Evolutionary conservation across 441 rosid species (phyloP), one percentile per base, ranked within the genome.

Genomic region (Bruguiera hainesii): DNA sequence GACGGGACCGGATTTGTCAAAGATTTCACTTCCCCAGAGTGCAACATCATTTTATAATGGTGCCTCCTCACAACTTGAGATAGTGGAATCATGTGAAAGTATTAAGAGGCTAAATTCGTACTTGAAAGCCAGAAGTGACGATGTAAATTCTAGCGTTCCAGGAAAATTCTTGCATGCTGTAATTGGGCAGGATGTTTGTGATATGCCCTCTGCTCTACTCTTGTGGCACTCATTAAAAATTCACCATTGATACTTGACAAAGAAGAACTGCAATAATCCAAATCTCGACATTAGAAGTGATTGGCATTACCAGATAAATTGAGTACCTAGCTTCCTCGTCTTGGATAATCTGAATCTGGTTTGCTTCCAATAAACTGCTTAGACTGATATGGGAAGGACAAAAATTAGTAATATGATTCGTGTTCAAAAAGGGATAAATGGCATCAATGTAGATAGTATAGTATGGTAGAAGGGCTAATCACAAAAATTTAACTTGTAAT

Each of bases 111-210:
- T 85, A 28, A 84, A 84, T 67, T 31, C 46, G 13, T 85, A 76
- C 71, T 72, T 87, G 68, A 83, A 81, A 65, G 70, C 78, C 29
- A 75, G 79, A 73, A 80, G 74, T 78, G 79, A 79, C 21, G 86
- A 85, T 61, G 86, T 80, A 18, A 73, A 72, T 56, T 79, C 75
- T 51, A 88, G 90, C 60, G 82, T 80, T 68, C 88, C 90, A 3
- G 89, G 93, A 78, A 82, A 67, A 73, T 85, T 85, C 78, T 70
- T 87, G 77, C 88, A 78, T 69, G 85, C 71, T 61, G 82, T 87
- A 46, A 71, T 85, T 59, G 87, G 83, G 37, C 80, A 75, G 67
- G 86, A 82, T 71, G 68, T 68, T 59, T 61, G 69, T 53, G 84
- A 90, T 83, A 81, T 69, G 48, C 59, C 60, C 62, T 62, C 46